These are phyloP conservation scores for Pyrenophora teres DNA, from an alignment of 2,329 filamentous ascomycete species.

Conservation along the genomic window DNA sequence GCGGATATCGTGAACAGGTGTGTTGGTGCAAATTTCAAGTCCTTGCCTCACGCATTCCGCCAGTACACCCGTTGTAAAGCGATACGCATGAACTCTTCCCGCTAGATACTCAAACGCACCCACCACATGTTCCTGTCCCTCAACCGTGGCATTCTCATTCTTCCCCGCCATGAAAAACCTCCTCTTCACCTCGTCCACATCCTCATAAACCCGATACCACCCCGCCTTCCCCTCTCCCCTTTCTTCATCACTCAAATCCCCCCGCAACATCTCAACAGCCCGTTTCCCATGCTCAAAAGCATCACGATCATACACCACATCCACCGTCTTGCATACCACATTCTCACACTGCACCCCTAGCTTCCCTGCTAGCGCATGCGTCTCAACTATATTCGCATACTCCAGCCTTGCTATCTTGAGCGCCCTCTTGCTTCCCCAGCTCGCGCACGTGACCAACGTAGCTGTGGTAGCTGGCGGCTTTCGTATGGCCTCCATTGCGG, in stretches of 20 bases:
- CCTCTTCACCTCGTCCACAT: constrained; percentile 12
- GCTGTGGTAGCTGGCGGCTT: constrained; percentile 56
- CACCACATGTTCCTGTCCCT: constrained; percentile 24
- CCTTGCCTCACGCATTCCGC: constrained; percentile 32
- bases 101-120: constrained; percentile 43
- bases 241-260: constrained; percentile 32
- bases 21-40: constrained; percentile 36
- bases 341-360: constrained; percentile 55
- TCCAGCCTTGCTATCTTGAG: constrained; percentile 50
- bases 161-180: constrained; percentile 24
- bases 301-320: constrained; percentile 59
- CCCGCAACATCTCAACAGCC: constrained; percentile 29
- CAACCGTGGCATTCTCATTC: constrained; percentile 25
- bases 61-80: constrained; percentile 36
- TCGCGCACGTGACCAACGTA: constrained; percentile 55
- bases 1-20: constrained; percentile 29
- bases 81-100: constrained; percentile 41
- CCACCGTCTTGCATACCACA: constrained; percentile 58
- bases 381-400: constrained; percentile 55
- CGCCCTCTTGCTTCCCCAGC: constrained; percentile 58
- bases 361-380: constrained; percentile 59
- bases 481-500: constrained; percentile 55
- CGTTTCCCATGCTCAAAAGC: constrained; percentile 36
- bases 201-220: constrained; percentile 33
- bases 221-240: constrained; percentile 30